phyloP scores from a whole-genome alignment of 169 alveolate species.

The Plasmodium falciparum region DNA sequence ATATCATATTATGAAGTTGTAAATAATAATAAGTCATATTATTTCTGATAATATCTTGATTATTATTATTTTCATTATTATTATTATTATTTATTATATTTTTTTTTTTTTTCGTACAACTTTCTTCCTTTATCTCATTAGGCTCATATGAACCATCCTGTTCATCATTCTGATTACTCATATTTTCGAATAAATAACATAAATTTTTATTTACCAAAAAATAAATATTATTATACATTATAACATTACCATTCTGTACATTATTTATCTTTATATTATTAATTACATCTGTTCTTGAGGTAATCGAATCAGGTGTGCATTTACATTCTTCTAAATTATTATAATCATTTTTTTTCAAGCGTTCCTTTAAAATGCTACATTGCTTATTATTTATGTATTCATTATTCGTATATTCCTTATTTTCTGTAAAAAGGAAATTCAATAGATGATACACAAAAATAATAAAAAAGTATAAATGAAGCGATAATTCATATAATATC shows the following conservation, averaged over 20 bases:
- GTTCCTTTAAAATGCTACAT: not conserved
- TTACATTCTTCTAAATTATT: not conserved
- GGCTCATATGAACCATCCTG: not conserved
- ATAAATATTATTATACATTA: not conserved
- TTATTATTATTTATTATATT: not conserved
- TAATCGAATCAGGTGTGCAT: not conserved
- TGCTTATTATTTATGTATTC: not conserved
- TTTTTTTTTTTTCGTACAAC: not conserved
- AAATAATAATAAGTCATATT: not conserved
- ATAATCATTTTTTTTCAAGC: not conserved
- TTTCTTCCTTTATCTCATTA: not conserved
- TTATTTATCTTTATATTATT: not conserved
- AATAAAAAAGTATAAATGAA: constrained; percentile 36
- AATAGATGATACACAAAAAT: constrained; percentile 16
- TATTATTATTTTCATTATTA: not conserved
- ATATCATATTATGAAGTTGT: constrained; percentile 8
- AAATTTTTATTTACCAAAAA: not conserved
- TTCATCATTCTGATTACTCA: not conserved
- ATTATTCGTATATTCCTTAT: no score
- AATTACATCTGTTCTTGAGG: not conserved
- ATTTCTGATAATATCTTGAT: not conserved
- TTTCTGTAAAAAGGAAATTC: not conserved
- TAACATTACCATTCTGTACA: not conserved
- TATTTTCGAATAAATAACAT: not conserved
- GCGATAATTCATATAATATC: constrained; percentile 21